Conservation (phyloP, 192 early-diverging fungal genomes). For the Linnemannia zychae region DNA sequence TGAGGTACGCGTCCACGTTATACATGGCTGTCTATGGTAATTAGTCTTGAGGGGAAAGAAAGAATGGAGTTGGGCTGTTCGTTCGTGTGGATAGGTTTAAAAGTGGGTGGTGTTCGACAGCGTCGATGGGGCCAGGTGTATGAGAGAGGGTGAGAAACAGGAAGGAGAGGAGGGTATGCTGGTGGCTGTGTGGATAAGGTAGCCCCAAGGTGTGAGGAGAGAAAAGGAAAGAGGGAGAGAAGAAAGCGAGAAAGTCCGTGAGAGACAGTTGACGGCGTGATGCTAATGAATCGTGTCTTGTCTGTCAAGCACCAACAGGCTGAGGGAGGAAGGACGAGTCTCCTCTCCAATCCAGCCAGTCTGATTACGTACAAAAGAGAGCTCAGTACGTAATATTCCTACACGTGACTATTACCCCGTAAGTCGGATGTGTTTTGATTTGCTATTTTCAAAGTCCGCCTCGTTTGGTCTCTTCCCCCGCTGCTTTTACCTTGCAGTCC, state of each 20-base stretch:
- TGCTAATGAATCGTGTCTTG: too few relatives aligned
- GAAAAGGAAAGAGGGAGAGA: neutral
- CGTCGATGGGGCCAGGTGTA: neutral
- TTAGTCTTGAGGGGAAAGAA: neutral
- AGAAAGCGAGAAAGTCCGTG: neutral
- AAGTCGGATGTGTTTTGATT: conserved; percentile 10
- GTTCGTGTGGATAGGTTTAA: neutral
- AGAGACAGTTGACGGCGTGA: neutral
- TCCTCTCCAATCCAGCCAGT: too few relatives aligned
- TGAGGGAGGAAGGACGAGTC: too few relatives aligned
- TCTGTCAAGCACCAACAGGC: too few relatives aligned
- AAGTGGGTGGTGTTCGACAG: neutral
- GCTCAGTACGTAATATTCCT: neutral
- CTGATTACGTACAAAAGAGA: neutral
- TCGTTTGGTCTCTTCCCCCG: neutral
- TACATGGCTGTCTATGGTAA: conserved; percentile 24
- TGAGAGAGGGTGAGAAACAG: neutral
- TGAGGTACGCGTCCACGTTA: conserved; percentile 57
- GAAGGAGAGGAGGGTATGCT: neutral
- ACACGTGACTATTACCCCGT: neutral
- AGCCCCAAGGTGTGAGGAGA: neutral
- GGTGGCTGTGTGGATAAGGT: neutral
- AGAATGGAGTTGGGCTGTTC: neutral
- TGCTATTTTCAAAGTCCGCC: neutral
- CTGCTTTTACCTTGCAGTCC: neutral